Evolutionary conservation across 148 eudicot species (phyloP), one percentile per base, ranked within the genome.

Genomic region (Rhododendron williamsianum): DNA sequence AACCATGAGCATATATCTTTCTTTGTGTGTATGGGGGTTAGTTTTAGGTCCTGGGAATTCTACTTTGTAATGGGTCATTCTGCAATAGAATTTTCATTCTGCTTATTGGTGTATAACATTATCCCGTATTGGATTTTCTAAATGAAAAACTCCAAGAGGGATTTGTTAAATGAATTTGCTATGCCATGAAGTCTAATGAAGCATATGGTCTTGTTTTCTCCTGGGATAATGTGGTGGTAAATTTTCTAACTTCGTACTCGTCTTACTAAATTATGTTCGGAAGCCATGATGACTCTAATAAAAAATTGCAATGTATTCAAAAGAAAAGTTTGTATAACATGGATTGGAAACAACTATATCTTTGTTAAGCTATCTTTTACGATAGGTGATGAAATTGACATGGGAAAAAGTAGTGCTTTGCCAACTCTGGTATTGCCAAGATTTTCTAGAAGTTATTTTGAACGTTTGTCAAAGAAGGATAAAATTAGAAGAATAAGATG

Each of bases 121-220:
- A 9, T 11, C 85, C 41, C 35, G 35, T 91, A 9, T 43, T 95
- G 99, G 98, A 96, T 91, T 96, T 91, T 89, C 82, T 96, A 83
- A 96, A 96, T 87, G 96, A 96, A 54, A 90, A 90, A 85, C 91
- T 95, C 85, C 97, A 96, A 94, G 97, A 92, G 79, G 97, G 99
- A 1, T 93, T 95, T 87, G 95, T 96, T 71, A 83, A 92, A 89
- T 87, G 97, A 81, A 95, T 96, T 52, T 96, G 99, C 41, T 95
- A 96, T 81, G 99, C 99, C 43, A 96, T 96, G 98, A 96, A 96
- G 89, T 98, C 99, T 48, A 97, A 94, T 83, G 99, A 96, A 93
- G 99, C 99, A 11, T 95, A 95, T 91, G 99, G 99, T 21, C 98
- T 96, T 84, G 91, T 96, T 80, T 96, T 96, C 89, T 96, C 99